A percentile compares a stretch with the other conserved stretches of the same genome.
Evolutionary conservation across 345 rosid species (phyloP).

Genomic region (Aquilaria yunnanensis): DNA sequence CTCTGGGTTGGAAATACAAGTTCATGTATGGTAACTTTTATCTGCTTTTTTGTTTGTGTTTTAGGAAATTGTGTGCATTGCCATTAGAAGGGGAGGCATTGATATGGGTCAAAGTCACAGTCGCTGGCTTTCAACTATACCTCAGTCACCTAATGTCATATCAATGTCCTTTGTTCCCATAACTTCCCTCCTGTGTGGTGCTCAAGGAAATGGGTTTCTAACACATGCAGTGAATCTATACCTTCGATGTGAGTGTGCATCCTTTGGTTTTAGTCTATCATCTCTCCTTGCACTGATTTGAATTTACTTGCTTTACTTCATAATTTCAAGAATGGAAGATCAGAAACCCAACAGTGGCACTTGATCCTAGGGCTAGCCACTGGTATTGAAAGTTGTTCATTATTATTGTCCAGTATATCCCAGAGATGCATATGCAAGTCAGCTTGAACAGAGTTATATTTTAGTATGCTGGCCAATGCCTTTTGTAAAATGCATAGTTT

Average conservation of each 20-base stretch:
- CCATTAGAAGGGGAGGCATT: constrained; percentile 66
- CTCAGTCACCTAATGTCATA: constrained; percentile 73
- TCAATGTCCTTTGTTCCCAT: constrained; percentile 94
- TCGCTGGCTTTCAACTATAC: constrained; percentile 80
- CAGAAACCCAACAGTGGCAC: no score
- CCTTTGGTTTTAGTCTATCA: constrained; percentile 3
- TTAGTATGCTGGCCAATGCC: no score
- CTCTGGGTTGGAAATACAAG: background rate
- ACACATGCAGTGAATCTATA: constrained; percentile 87
- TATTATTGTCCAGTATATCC: no score
- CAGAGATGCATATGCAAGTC: no score
- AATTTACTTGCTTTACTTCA: no score
- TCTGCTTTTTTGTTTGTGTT: background rate
- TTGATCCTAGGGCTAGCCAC: no score
- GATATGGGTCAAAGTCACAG: constrained; percentile 69
- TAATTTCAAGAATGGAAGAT: no score
- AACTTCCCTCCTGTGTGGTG: constrained; percentile 75
- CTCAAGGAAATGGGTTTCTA: constrained; percentile 82
- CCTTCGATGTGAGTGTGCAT: constrained; percentile 67
- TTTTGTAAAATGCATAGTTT: no score
- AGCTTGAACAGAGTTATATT: no score
- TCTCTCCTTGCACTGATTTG: background rate
- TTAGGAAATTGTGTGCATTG: constrained; percentile 51
- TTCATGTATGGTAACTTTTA: background rate
- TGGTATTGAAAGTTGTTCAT: no score